Evolutionary conservation across 164 flowering plant species (phyloP).

Genomic region (Stephania yunnanensis): DNA sequence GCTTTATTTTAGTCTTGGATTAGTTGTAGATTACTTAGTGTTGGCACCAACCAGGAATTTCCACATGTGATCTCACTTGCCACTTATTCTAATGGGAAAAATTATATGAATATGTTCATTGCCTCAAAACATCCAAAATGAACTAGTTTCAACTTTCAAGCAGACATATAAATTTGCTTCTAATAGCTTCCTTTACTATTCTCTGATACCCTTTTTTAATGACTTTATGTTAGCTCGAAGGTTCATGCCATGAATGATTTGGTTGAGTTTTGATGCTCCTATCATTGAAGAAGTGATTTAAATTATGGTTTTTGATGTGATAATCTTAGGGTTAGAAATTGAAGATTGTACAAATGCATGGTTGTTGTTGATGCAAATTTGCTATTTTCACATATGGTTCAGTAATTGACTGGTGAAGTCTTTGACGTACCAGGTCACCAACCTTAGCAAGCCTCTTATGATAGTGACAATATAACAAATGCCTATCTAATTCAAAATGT

Average conservation of each 20-base stretch:
- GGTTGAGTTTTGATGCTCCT: background rate
- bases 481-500: background rate
- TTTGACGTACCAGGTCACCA: background rate
- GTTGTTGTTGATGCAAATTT: background rate
- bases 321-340: background rate
- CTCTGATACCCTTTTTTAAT: background rate
- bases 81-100: background rate
- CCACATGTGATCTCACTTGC: background rate
- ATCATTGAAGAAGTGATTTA: background rate
- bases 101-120: background rate
- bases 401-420: background rate
- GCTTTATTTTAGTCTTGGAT: background rate
- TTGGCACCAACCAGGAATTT: background rate
- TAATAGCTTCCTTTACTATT: background rate
- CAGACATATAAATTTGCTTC: background rate
- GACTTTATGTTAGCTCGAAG: background rate
- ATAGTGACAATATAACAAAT: background rate
- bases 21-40: background rate
- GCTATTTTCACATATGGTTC: background rate
- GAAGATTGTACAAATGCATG: background rate
- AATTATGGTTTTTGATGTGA: background rate
- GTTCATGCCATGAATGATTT: background rate
- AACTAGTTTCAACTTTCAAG: background rate
- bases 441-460: background rate
- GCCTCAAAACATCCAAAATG: background rate